Percentiles rank a stretch among this genome's conserved stretches.
These are phyloP conservation scores for Rhodotorula babjevae DNA, from an alignment of 768 basidiomycete genomes.

Conservation along the genomic window DNA sequence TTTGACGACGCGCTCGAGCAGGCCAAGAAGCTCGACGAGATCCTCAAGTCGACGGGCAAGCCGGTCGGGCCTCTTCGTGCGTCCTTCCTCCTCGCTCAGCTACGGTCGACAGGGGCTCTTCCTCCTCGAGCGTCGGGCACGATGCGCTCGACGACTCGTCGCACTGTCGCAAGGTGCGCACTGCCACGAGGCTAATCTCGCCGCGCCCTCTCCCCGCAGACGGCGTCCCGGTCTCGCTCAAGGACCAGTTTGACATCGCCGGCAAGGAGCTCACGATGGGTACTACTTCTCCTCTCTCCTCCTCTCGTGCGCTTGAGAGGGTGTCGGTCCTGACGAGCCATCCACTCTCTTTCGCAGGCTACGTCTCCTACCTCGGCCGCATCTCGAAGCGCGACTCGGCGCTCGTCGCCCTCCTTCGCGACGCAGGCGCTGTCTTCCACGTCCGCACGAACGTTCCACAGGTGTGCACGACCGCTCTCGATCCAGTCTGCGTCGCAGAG, in stretches of 20 bases:
- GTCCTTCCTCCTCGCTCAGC: no score
- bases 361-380: constrained; percentile 24
- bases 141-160: no score
- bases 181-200: background rate
- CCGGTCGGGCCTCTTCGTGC: constrained; percentile 56
- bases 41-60: constrained; percentile 60
- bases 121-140: no score
- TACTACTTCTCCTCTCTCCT: background rate
- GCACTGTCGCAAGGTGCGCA: no score
- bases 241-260: constrained; percentile 47
- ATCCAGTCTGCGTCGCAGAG: background rate
- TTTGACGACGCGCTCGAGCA: constrained; percentile 63
- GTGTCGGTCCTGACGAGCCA: no score
- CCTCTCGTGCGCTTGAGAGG: background rate
- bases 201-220: no score
- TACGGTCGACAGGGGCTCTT: no score
- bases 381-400: constrained; percentile 12
- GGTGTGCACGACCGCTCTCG: constrained; percentile 16
- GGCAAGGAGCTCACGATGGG: constrained; percentile 28
- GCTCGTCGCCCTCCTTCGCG: constrained; percentile 28
- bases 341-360: background rate
- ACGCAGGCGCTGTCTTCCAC: constrained; percentile 32
- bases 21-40: constrained; percentile 64
- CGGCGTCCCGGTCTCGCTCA: constrained; percentile 47
- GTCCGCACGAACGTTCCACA: constrained; percentile 39